Base-by-base conservation (phyloP, 2,329 filamentous ascomycete species). In the Fonsecaea pedrosoi region DNA sequence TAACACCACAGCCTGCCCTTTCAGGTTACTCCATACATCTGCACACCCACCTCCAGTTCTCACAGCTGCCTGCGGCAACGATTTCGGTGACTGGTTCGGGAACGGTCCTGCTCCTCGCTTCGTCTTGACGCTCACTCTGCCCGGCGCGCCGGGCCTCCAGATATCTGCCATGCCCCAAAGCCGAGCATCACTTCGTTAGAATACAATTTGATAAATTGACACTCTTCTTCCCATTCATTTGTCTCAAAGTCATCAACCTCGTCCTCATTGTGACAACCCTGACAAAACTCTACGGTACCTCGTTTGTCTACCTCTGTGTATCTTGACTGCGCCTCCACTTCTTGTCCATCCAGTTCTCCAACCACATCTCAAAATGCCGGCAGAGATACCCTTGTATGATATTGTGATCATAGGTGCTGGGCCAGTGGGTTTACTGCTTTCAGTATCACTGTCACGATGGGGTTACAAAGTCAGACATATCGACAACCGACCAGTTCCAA, bases 381-480 rank as follows among this genome's bases (percentile, higher is more conserved):
- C 63, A 50, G 63, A 68, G 40, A 67, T 69, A 59, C 64, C 69
- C 35, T 62, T 68, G 55, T 72, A 71, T 56, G 89, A 90, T 74
- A 85, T 86, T 59, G 92, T 97, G 73, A 93, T 97, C 72, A 85
- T 97, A 63, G 94, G 94, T 70, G 94, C 94, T 64, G 94, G 94
- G 15, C 94, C 94, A 3, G 92, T 94, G 48, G 94, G 94, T 63
- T 86, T 97, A 65, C 89, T 96, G 80, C 85, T 97, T 30, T 95
- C 92, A 8, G 93, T 93, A 35, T 94, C 91, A 76, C 86, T 97
- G 69, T 91, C 92, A 68, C 86, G 93, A 82, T 97, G 93, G 92
- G 94, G 94, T 21, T 97, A 97, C 84, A 92, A 88, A 78, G 92
- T 97, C 79, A 96, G 94, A 83, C 92, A 97, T 80, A 92, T 97